These are phyloP conservation scores for Penicillium sp. DNA, from an alignment of 2,329 filamentous ascomycete species.

Conservation along the genomic window DNA sequence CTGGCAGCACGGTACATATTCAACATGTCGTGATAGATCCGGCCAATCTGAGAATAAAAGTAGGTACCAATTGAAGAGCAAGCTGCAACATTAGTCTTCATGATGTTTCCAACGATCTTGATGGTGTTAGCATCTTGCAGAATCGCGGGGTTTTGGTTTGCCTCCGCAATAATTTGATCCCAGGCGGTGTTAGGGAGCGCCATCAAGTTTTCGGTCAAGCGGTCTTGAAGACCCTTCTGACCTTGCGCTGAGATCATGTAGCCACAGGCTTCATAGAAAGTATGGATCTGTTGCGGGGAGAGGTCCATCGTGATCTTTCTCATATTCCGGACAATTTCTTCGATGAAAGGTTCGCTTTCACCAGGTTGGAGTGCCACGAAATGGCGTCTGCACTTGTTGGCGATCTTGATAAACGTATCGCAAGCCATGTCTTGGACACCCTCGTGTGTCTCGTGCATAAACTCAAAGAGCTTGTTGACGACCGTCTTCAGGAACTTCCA, in stretches of 20 bases:
- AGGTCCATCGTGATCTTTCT: conserved; percentile 92
- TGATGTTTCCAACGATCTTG: conserved; percentile 98
- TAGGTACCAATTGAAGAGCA: conserved; percentile 93
- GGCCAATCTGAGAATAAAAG: conserved; percentile 95
- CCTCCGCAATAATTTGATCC: conserved; percentile 86
- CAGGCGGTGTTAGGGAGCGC: conserved; percentile 84
- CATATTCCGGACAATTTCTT: conserved; percentile 94
- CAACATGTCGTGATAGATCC: conserved; percentile 96
- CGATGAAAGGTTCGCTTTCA: conserved; percentile 91
- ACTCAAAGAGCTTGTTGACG: conserved; percentile 98
- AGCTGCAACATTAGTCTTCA: conserved; percentile 99
- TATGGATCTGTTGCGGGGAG: conserved; percentile 93
- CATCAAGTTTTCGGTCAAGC: conserved; percentile 86
- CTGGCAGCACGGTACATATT: conserved; percentile 99
- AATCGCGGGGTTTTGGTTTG: conserved; percentile 73
- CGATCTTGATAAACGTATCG: conserved; percentile 99
- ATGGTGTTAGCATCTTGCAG: conserved; percentile 90
- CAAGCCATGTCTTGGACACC: conserved; percentile 99
- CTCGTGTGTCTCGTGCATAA: conserved; percentile 99
- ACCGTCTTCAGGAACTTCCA: conserved; percentile 99
- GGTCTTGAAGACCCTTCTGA: conserved; percentile 86
- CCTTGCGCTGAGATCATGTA: conserved; percentile 99
- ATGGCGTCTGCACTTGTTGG: conserved; percentile 92
- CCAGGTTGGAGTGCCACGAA: conserved; percentile 93
- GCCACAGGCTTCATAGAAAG: conserved; percentile 96